Evolutionary conservation across 169 alveolate genomes (phyloP).

Genomic region (Babesia sp.): DNA sequence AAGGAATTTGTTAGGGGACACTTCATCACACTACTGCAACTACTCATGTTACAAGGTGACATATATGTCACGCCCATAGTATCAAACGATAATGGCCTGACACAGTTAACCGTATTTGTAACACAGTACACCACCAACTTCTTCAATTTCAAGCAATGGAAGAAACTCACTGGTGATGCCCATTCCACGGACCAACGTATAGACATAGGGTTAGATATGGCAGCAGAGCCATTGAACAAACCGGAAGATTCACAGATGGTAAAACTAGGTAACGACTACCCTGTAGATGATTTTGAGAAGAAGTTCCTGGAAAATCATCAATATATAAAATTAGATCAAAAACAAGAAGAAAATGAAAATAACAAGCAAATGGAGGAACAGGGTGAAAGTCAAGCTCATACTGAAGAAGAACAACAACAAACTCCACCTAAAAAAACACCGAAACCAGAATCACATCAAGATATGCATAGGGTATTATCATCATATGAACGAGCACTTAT

Average conservation of each 20-base stretch:
- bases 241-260: conserved; percentile 1
- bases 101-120: background rate
- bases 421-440: background rate
- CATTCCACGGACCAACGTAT: conserved; percentile 1
- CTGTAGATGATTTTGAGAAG: background rate
- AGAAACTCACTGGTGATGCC: background rate
- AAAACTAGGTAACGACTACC: conserved; percentile 3
- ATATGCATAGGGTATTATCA: conserved; percentile 2
- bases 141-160: conserved; percentile 10
- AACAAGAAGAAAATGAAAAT: background rate
- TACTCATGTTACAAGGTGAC: conserved; percentile 33
- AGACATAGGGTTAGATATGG: background rate
- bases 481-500: conserved; percentile 44
- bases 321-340: background rate
- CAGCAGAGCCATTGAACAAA: background rate
- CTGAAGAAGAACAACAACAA: background rate
- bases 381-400: background rate
- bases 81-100: background rate
- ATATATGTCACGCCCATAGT: conserved; percentile 8
- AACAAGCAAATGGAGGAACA: background rate
- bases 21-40: conserved; percentile 47
- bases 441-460: conserved; percentile 10
- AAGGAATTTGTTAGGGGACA: conserved; percentile 57
- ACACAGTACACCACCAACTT: conserved; percentile 11
- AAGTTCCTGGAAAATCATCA: conserved; percentile 10